phyloP scores from a whole-genome alignment of 495 filamentous ascomycete species.

The Ascodesmis nigricans region DNA sequence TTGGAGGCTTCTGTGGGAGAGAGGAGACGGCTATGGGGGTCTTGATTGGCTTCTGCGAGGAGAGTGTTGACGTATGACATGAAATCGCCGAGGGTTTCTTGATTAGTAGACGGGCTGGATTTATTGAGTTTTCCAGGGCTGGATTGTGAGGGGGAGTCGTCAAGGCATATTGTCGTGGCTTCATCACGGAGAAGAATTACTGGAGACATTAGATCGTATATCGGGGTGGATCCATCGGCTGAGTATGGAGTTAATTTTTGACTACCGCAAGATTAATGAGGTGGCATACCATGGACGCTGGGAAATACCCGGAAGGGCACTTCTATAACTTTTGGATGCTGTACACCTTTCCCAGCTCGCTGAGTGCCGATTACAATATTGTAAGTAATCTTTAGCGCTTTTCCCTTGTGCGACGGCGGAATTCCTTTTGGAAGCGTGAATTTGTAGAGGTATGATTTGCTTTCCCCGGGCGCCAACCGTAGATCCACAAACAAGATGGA shows the following conservation, averaged over 20 bases:
- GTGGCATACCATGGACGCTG: constrained; percentile 21
- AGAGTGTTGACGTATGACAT: constrained; percentile 59
- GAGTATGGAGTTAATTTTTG: too few relatives aligned
- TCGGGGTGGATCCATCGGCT: constrained; percentile 32
- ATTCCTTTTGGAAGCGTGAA: constrained; percentile 70
- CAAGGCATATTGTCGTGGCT: constrained; percentile 38
- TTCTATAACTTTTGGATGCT: constrained; percentile 76
- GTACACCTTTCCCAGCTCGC: constrained; percentile 51
- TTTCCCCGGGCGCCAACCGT: constrained; percentile 68
- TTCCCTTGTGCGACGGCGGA: constrained; percentile 75
- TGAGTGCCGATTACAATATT: constrained; percentile 83
- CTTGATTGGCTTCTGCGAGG: constrained; percentile 34
- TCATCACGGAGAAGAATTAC: constrained; percentile 77
- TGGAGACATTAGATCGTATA: constrained; percentile 80
- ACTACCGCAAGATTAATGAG: too few relatives aligned
- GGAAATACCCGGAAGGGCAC: constrained; percentile 78
- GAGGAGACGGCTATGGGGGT: constrained; percentile 34
- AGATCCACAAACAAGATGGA: constrained; percentile 92
- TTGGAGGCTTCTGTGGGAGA: constrained; percentile 40
- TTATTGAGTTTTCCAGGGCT: constrained; percentile 8
- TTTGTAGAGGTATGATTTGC: constrained; percentile 61
- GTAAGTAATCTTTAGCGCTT: constrained; percentile 85
- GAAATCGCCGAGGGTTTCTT: constrained; percentile 36
- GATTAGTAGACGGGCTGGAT: constrained; percentile 12
- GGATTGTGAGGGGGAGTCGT: too few relatives aligned